These are phyloP conservation scores for Conringia planisiliqua DNA, from an alignment of 345 rosid genomes.

Conservation along the genomic window DNA sequence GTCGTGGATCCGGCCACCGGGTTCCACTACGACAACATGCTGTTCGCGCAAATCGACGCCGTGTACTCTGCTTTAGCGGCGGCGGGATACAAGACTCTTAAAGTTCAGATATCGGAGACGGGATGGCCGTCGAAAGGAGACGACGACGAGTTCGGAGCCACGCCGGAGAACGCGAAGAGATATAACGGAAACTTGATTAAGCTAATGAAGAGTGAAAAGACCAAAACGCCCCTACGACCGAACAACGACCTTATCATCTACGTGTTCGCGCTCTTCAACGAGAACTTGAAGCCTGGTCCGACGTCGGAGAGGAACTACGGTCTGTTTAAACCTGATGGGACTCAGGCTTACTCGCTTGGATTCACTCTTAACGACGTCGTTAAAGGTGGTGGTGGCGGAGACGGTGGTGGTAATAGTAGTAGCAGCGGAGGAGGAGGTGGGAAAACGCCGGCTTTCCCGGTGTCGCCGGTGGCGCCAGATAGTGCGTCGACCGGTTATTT, in stretches of 20 bases:
- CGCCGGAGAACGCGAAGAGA: constrained; percentile 74
- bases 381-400: constrained; percentile 24
- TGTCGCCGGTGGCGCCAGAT: constrained; percentile 29
- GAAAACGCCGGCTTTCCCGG: constrained; percentile 9
- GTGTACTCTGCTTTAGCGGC: constrained; percentile 66
- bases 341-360: constrained; percentile 59
- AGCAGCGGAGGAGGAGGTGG: background rate
- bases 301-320: constrained; percentile 96
- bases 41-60: constrained; percentile 89
- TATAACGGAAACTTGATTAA: constrained; percentile 82
- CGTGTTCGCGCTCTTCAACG: constrained; percentile 85
- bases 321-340: constrained; percentile 82
- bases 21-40: constrained; percentile 84
- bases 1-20: constrained; percentile 60
- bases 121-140: constrained; percentile 99
- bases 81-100: constrained; percentile 59
- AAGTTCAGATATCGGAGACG: constrained; percentile 79
- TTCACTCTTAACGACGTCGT: constrained; percentile 30
- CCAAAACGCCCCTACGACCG: constrained; percentile 80
- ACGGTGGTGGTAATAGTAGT: background rate
- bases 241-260: constrained; percentile 54
- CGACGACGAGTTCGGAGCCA: constrained; percentile 74
- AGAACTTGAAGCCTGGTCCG: constrained; percentile 94
- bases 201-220: constrained; percentile 50
- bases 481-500: constrained; percentile 44